Evolutionary conservation across 176 grass and related monocot species (phyloP).

Genomic region (Canna indica): DNA sequence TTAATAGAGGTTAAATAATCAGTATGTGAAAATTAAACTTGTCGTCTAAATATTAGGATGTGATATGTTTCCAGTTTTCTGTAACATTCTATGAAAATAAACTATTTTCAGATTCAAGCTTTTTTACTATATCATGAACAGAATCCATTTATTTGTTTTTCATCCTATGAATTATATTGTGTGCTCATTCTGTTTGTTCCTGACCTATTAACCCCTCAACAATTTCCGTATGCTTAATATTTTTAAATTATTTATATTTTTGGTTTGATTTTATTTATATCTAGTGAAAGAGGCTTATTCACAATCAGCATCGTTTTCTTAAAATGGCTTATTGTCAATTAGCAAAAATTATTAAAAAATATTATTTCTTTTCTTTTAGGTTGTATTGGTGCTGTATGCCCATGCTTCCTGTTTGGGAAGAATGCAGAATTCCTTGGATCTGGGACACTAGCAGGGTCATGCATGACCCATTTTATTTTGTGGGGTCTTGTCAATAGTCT

Average conservation of each 20-base stretch:
- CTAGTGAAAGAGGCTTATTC: neutral
- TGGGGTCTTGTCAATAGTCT: slow-evolving; percentile 81
- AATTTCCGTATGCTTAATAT: neutral
- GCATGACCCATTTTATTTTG: slow-evolving; percentile 70
- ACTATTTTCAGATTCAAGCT: neutral
- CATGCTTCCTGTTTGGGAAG: slow-evolving; percentile 82
- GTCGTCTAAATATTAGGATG: neutral
- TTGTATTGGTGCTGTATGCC: slow-evolving; percentile 68
- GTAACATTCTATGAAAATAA: neutral
- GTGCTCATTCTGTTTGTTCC: neutral
- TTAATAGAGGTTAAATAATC: neutral
- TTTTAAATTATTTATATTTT: neutral
- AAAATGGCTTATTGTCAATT: neutral
- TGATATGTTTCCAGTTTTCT: neutral
- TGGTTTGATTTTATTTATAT: neutral
- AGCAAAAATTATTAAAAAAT: neutral
- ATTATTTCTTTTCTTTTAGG: slow-evolving; percentile 26
- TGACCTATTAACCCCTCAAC: too few relatives aligned
- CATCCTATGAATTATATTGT: neutral
- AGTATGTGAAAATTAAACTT: neutral
- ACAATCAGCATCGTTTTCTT: neutral
- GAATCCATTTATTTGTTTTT: neutral
- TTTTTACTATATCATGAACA: neutral
- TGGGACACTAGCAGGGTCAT: slow-evolving; percentile 71
- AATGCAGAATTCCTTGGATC: slow-evolving; percentile 81